Evolutionary conservation across 108 stramenopile species (phyloP).

Genomic region (Mayamaea pseudoterrestris): DNA sequence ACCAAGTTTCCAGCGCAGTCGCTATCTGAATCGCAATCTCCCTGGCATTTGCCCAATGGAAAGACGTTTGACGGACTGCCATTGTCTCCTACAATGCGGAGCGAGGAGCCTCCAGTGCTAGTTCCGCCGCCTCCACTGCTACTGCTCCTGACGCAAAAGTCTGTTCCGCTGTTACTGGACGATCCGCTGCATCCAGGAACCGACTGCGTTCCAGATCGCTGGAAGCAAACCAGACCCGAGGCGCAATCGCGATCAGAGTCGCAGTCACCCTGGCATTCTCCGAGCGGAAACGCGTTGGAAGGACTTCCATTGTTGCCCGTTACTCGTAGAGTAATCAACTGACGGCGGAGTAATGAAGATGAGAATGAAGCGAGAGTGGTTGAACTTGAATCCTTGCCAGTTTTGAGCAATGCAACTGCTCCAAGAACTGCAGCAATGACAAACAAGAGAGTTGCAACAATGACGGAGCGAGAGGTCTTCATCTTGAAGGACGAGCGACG

Average conservation of each 20-base stretch:
- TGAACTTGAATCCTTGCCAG: too few species aligned
- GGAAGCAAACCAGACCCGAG: constrained; percentile 29
- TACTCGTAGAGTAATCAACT: too few species aligned
- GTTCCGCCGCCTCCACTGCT: constrained; percentile 13
- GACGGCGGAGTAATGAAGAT: too few species aligned
- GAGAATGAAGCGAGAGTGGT: too few species aligned
- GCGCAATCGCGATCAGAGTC: constrained; percentile 41
- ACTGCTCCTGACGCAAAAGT: too few species aligned
- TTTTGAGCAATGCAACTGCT: too few species aligned
- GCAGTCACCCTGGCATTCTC: constrained; percentile 49
- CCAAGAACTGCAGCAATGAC: too few species aligned
- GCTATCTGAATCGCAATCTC: constrained; percentile 31
- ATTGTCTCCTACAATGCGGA: not conserved
- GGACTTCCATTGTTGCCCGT: too few species aligned
- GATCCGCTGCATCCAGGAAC: constrained; percentile 57
- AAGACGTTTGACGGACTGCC: not conserved
- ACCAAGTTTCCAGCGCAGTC: constrained; percentile 16
- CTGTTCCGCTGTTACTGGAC: too few species aligned
- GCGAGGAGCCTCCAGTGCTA: constrained; percentile 7
- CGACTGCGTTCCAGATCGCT: constrained; percentile 17
- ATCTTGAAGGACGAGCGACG: too few species aligned
- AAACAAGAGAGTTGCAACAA: too few species aligned
- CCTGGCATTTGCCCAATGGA: constrained; percentile 11
- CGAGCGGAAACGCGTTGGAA: constrained; percentile 15
- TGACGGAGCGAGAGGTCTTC: too few species aligned